phyloP scores from a whole-genome alignment of 139 green algal genomes.

The Micromonas commoda region DNA sequence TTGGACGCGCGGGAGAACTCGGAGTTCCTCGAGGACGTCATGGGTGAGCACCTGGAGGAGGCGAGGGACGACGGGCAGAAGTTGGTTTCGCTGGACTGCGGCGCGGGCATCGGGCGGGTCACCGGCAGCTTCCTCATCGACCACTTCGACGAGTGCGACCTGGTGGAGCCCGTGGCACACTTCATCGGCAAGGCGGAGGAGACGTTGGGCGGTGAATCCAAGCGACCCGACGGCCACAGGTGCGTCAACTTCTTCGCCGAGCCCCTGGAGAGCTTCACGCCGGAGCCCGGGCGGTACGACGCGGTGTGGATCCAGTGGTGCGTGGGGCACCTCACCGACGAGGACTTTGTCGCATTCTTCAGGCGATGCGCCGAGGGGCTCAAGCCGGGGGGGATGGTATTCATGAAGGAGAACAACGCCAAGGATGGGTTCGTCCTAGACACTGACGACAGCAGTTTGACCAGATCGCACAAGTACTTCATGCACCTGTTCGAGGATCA shows the following conservation, averaged over 20 bases:
- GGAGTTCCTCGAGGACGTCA: slow-evolving; percentile 18
- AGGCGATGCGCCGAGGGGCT: slow-evolving; percentile 50
- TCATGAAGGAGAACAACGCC: slow-evolving; percentile 92
- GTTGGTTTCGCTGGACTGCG: slow-evolving; percentile 69
- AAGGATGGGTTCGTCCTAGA: slow-evolving; percentile 80
- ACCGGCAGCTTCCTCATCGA: slow-evolving; percentile 76
- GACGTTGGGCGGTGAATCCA: not conserved
- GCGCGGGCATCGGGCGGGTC: slow-evolving; percentile 85
- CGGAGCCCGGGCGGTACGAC: slow-evolving; percentile 56
- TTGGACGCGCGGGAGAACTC: slow-evolving; percentile 65
- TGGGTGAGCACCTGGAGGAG: slow-evolving; percentile 45
- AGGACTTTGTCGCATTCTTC: slow-evolving; percentile 72
- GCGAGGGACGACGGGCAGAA: slow-evolving; percentile 36
- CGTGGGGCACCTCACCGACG: slow-evolving; percentile 88
- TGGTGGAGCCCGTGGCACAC: slow-evolving; percentile 62
- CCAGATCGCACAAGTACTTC: slow-evolving; percentile 37
- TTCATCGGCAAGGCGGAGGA: slow-evolving; percentile 10
- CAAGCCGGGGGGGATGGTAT: slow-evolving; percentile 70
- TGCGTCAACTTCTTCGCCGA: slow-evolving; percentile 32
- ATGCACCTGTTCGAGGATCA: slow-evolving; percentile 13
- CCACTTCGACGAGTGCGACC: slow-evolving; percentile 78
- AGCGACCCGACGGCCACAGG: not conserved
- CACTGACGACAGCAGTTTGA: slow-evolving; percentile 79
- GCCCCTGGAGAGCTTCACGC: slow-evolving; percentile 47
- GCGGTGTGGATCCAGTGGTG: slow-evolving; percentile 77